Evolutionary conservation across 257 asterid species (phyloP).

Genomic region (Nicotiana paniculata): DNA sequence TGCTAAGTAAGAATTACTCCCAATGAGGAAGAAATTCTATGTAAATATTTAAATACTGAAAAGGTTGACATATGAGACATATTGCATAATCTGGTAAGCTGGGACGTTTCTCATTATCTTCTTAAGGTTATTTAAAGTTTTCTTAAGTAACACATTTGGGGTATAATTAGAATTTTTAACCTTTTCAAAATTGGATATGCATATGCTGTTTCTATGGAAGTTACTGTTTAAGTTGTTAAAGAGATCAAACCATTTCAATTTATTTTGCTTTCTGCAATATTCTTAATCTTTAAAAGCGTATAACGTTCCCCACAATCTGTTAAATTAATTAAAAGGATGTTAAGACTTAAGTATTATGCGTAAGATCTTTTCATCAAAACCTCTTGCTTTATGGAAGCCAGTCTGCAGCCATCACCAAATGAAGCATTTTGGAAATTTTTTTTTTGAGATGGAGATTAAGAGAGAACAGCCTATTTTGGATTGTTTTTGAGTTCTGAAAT

Average conservation of each 20-base stretch:
- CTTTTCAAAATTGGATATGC: background rate
- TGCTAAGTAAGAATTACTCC: background rate
- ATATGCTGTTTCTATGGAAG: background rate
- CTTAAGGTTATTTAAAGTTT: background rate
- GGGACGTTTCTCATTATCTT: background rate
- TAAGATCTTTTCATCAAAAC: background rate
- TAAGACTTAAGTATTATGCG: too few relatives aligned
- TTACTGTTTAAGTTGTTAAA: background rate
- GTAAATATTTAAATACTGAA: background rate
- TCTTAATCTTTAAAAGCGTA: background rate
- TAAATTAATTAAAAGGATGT: too few relatives aligned
- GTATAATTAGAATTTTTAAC: background rate
- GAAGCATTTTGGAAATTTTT: background rate
- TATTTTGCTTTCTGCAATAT: background rate
- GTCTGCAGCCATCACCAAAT: background rate
- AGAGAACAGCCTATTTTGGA: too few relatives aligned
- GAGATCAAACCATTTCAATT: background rate
- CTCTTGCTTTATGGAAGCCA: background rate
- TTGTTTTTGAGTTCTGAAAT: background rate
- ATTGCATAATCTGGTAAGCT: background rate
- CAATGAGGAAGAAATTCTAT: background rate
- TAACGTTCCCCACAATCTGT: background rate
- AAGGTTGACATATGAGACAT: background rate
- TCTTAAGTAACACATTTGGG: background rate
- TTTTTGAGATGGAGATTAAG: background rate